Evolutionary conservation across 345 rosid genomes (phyloP), one percentile per base, ranked within the genome.

Genomic region (Citrus trifoliata): DNA sequence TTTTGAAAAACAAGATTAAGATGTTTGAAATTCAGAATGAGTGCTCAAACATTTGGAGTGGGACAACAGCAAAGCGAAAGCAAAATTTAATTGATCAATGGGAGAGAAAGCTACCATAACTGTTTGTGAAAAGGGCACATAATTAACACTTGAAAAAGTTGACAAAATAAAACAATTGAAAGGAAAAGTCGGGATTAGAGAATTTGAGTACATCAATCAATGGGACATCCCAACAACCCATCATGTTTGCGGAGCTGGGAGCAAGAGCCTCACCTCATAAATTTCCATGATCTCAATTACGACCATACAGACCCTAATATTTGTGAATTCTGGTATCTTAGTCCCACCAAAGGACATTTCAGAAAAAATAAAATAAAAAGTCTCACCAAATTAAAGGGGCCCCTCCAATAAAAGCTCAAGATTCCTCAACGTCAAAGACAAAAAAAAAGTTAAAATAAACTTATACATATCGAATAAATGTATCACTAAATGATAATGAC

Each of bases 191-290:
- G 48, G 62, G 71, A 59, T 60, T 70, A 78, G 76, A 81, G 78
- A 66, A 73, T 59, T 70, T 73, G 76, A 64, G 83, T 60, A 59
- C 82, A 46, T 14, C 25, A 63, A 71, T 73, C 75, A 80, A 77
- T 61, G 83, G 78, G 82, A 70, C 75, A 83, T 90, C 90, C 92
- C 80, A 83, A 82, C 90, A 73, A 83, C 81, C 86, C 91, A 88
- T 82, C 89, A 80, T 83, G 87, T 76, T 77, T 5, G 86, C 80
- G 25, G 73, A 77, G 73, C 21, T 80, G 86, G 93, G 86, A 85
- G 83, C 68, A 84, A 82, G 24, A 67, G 74, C 79, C 76, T 73
- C 67, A 16, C 32, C 19, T 9, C 67, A 62, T 12, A 28, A 5
- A 14, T 65, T 3, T 6, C 71, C 67, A 76, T 63, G 21, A 64